Percentiles rank a stretch among this genome's conserved stretches.
Evolutionary conservation across 148 eudicot genomes (phyloP).

Genomic region (Chenopodium quinoa): DNA sequence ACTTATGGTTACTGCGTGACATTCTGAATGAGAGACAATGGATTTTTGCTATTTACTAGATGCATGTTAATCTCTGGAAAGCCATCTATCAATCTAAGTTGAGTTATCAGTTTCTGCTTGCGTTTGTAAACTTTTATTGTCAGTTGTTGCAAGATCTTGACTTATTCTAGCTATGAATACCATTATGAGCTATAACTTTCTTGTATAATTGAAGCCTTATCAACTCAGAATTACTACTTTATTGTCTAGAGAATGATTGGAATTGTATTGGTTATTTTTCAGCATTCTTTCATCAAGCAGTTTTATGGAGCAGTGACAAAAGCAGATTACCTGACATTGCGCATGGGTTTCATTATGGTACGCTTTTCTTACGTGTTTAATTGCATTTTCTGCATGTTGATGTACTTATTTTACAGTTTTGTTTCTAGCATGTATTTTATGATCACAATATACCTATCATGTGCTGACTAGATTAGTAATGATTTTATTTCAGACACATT

Average conservation of each 20-base stretch:
- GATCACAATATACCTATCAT: neutral
- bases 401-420: neutral
- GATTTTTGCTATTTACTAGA: neutral
- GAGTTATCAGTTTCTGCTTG: neutral
- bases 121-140: neutral
- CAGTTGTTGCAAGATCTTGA: neutral
- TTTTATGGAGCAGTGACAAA: slow-evolving; percentile 86
- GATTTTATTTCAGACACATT: slow-evolving; percentile 58
- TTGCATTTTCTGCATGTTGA: slow-evolving; percentile 3
- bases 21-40: neutral
- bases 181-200: neutral
- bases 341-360: slow-evolving; percentile 84
- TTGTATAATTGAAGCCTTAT: neutral
- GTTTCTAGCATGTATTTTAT: neutral
- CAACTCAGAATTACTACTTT: neutral
- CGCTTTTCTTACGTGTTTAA: neutral
- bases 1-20: neutral
- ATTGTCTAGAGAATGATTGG: neutral
- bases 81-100: neutral
- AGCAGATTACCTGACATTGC: slow-evolving; percentile 69
- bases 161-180: neutral
- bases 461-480: neutral
- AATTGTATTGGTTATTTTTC: slow-evolving; percentile 27
- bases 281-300: slow-evolving; percentile 82
- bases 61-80: neutral